phyloP scores from a whole-genome alignment of 352 stramenopile genomes.

The Pythium utonaiense region DNA sequence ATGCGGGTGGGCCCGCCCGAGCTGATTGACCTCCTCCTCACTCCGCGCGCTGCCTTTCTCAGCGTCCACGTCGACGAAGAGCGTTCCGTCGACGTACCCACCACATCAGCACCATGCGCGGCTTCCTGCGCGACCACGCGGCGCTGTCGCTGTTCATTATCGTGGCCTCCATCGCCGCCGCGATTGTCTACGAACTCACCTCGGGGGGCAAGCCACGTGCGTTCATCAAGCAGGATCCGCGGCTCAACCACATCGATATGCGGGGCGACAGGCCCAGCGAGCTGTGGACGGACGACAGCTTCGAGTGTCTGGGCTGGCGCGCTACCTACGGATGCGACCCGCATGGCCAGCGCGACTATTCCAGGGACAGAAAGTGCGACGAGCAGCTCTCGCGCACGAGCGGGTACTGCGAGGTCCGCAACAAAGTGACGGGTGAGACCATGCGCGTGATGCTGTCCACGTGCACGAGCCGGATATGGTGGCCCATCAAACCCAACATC shows the following conservation, averaged over 20 bases:
- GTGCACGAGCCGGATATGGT: slow-evolving; percentile 46
- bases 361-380: slow-evolving; percentile 45
- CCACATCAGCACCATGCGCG: slow-evolving; percentile 6
- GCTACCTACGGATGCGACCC: slow-evolving; percentile 46
- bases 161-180: slow-evolving; percentile 34
- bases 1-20: too few relatives aligned
- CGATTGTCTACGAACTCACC: slow-evolving; percentile 59
- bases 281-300: slow-evolving; percentile 43
- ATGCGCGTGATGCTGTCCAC: slow-evolving; percentile 74
- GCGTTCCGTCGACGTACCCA: too few relatives aligned
- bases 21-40: too few relatives aligned
- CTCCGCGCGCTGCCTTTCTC: background rate
- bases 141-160: slow-evolving; percentile 37
- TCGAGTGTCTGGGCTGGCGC: slow-evolving; percentile 66
- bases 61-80: too few relatives aligned
- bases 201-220: slow-evolving; percentile 41
- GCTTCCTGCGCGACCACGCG: slow-evolving; percentile 31
- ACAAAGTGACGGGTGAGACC: slow-evolving; percentile 46
- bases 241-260: slow-evolving; percentile 43
- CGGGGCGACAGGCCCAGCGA: slow-evolving; percentile 26
- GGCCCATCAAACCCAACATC: slow-evolving; percentile 53
- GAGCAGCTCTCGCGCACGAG: slow-evolving; percentile 39
- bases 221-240: slow-evolving; percentile 32
- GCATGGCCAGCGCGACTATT: slow-evolving; percentile 42
- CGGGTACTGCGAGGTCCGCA: slow-evolving; percentile 66